Conservation (phyloP, 768 basidiomycete genomes). For the Boletus patriciae region DNA sequence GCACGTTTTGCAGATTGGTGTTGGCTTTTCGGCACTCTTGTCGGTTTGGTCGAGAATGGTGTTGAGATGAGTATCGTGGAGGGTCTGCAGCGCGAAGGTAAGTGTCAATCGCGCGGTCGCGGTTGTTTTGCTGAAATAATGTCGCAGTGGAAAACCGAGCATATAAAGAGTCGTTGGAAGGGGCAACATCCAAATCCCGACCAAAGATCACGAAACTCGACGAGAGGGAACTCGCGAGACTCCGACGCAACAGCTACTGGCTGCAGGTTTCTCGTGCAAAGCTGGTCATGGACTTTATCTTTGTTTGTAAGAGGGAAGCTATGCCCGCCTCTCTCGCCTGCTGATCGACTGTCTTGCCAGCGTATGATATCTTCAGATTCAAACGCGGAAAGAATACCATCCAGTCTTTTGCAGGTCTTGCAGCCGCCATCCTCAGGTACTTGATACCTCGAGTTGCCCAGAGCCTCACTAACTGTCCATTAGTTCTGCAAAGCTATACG, state of each 20-base stretch:
- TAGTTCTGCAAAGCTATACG: slow-evolving; percentile 74
- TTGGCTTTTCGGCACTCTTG: slow-evolving; percentile 79
- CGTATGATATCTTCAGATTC: slow-evolving; percentile 76
- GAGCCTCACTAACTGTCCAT: slow-evolving; percentile 1
- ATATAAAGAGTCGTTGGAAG: slow-evolving; percentile 71
- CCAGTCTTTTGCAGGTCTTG: slow-evolving; percentile 66
- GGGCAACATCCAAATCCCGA: slow-evolving; percentile 68
- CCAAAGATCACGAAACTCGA: slow-evolving; percentile 58
- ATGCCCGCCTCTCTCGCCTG: slow-evolving; percentile 21
- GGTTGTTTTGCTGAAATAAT: background rate
- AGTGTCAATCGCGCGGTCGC: background rate
- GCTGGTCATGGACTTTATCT: slow-evolving; percentile 80
- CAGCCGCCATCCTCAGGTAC: slow-evolving; percentile 74
- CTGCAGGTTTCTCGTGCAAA: slow-evolving; percentile 67
- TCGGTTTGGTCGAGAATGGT: slow-evolving; percentile 79
- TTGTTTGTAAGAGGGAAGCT: slow-evolving; percentile 62
- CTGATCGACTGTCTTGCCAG: slow-evolving; percentile 39
- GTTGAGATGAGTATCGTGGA: slow-evolving; percentile 74
- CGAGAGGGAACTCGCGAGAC: slow-evolving; percentile 65
- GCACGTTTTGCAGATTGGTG: slow-evolving; percentile 82
- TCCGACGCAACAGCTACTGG: slow-evolving; percentile 77
- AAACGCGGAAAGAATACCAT: slow-evolving; percentile 59
- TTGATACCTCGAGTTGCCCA: slow-evolving; percentile 3
- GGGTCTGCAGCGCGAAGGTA: slow-evolving; percentile 63
- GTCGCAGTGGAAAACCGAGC: slow-evolving; percentile 66